A percentile compares a stretch with the other conserved stretches of the same genome.
phyloP scores from a whole-genome alignment of 176 grass and related monocot genomes.

The Oryza meyeriana region DNA sequence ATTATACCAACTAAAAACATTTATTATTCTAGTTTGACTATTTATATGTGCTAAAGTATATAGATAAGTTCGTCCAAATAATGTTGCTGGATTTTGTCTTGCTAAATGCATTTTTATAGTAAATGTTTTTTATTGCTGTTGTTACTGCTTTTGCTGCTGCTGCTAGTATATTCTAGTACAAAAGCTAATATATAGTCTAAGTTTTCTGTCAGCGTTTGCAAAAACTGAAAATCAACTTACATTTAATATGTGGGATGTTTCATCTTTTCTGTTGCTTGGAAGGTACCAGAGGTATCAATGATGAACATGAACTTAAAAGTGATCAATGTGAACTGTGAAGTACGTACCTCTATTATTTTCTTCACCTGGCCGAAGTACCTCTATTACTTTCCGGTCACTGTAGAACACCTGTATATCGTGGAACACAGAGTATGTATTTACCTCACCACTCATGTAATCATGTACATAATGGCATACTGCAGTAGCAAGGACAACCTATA shows the following conservation, averaged over 20 bases:
- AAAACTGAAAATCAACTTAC: not conserved
- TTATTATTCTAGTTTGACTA: not conserved
- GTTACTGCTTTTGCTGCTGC: not conserved
- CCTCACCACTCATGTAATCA: too few species aligned
- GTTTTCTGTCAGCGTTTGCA: too few species aligned
- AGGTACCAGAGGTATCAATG: not conserved
- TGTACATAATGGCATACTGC: too few species aligned
- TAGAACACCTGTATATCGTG: too few species aligned
- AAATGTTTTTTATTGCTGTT: not conserved
- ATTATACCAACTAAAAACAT: not conserved
- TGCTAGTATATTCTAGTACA: not conserved
- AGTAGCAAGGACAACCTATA: too few species aligned
- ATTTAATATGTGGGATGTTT: not conserved
- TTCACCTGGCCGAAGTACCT: too few species aligned
- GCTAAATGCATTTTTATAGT: too few species aligned
- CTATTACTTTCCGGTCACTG: too few species aligned
- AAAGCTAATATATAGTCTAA: not conserved
- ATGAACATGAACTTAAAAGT: not conserved
- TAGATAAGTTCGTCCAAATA: not conserved
- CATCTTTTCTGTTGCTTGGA: too few species aligned
- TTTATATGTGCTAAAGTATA: not conserved
- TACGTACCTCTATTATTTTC: too few species aligned
- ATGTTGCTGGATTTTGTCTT: not conserved
- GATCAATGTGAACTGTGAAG: too few species aligned
- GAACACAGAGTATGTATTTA: too few species aligned